phyloP scores from a whole-genome alignment of 176 grass and related monocot species.

The Avena eriantha region DNA sequence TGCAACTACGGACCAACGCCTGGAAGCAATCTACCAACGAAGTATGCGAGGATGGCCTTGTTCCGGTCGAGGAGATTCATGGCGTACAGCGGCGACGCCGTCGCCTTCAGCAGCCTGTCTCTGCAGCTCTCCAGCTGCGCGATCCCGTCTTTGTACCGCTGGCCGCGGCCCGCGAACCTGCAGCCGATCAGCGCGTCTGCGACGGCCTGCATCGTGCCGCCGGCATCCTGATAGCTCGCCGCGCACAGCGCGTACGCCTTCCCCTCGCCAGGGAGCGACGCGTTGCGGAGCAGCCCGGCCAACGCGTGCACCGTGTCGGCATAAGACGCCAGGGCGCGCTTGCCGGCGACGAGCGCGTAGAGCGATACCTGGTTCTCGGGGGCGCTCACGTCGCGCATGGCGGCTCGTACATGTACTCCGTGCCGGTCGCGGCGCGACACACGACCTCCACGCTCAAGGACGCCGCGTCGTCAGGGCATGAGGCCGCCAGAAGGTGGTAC shows the following conservation, averaged over 20 bases:
- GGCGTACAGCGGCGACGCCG: constrained; percentile 34
- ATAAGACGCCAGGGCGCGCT: neutral
- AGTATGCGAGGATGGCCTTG: constrained; percentile 42
- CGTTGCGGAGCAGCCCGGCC: neutral
- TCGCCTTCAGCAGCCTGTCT: neutral
- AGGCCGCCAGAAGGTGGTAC: neutral
- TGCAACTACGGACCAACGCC: no score
- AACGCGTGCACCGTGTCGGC: neutral
- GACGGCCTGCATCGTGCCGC: neutral
- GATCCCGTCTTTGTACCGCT: neutral
- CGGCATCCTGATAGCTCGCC: neutral
- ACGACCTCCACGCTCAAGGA: neutral
- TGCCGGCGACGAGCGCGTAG: constrained; percentile 29
- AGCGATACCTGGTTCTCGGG: neutral
- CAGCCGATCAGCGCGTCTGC: neutral
- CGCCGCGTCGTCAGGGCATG: neutral
- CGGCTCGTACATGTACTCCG: constrained; percentile 2
- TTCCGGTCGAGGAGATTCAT: constrained; percentile 50
- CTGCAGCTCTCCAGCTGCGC: neutral
- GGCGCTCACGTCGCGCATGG: neutral
- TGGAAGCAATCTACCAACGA: neutral
- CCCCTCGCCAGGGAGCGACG: neutral
- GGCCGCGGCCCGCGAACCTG: neutral
- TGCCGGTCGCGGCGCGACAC: neutral
- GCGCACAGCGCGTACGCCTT: neutral